Percentiles rank a stretch among this genome's conserved stretches.
These are phyloP conservation scores for Drechslerella coelobrocha DNA, from an alignment of 2,329 filamentous ascomycete genomes.

Conservation along the genomic window DNA sequence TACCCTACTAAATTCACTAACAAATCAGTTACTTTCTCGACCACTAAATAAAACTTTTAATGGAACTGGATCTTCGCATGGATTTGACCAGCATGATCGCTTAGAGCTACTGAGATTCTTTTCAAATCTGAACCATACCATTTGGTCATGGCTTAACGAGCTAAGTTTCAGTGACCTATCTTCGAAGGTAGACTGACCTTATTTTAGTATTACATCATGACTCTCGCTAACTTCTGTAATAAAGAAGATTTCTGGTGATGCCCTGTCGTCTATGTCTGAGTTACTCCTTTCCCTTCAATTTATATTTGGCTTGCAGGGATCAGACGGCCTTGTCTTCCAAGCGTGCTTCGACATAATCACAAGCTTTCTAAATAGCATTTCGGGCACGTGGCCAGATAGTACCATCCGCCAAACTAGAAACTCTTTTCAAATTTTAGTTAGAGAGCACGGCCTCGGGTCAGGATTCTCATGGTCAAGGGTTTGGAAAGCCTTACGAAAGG, in stretches of 20 bases:
- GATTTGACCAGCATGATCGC: constrained; percentile 24
- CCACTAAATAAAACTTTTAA: neutral
- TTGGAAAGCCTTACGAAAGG: constrained; percentile 29
- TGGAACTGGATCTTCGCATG: constrained; percentile 17
- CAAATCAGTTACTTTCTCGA: constrained; percentile 7
- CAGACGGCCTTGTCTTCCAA: constrained; percentile 40
- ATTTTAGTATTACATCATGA: neutral
- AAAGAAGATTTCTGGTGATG: neutral
- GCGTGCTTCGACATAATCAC: constrained; percentile 40
- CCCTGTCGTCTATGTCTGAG: constrained; percentile 21
- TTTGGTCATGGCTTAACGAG: constrained; percentile 34
- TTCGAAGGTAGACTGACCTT: neutral
- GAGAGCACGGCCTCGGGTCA: constrained; percentile 36
- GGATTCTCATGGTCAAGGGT: constrained; percentile 44
- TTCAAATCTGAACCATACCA: constrained; percentile 30
- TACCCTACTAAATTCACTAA: constrained; percentile 5
- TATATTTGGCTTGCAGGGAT: constrained; percentile 7
- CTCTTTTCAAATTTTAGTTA: constrained; percentile 22
- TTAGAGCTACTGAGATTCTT: constrained; percentile 30
- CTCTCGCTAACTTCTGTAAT: neutral
- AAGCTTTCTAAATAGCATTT: constrained; percentile 10
- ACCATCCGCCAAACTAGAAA: constrained; percentile 20
- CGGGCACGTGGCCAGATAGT: constrained; percentile 14
- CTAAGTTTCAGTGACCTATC: neutral
- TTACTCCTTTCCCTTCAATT: constrained; percentile 28